Evolutionary conservation across 1,284 basidiomycete genomes (phyloP).

Genomic region (Cryptococcus neoformans): DNA sequence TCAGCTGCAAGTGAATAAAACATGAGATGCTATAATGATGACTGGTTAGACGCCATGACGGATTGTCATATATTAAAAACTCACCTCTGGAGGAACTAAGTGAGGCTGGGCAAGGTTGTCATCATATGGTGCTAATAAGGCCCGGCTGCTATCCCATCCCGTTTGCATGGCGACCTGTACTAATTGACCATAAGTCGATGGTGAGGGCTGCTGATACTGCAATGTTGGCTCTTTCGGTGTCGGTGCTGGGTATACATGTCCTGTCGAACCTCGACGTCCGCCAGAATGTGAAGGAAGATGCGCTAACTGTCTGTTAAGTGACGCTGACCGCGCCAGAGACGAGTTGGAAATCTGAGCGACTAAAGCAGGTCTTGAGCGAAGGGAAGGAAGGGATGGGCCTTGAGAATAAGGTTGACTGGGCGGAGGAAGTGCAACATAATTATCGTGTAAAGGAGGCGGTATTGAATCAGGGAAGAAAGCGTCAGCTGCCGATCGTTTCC

Average conservation of each 20-base stretch:
- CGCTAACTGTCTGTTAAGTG: slow-evolving; percentile 38
- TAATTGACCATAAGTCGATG: background rate
- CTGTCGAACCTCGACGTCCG: slow-evolving; percentile 26
- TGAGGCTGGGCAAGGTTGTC: slow-evolving; percentile 13
- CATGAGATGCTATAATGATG: slow-evolving; percentile 28
- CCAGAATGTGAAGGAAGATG: slow-evolving; percentile 14
- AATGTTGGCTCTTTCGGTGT: background rate
- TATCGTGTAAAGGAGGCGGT: background rate
- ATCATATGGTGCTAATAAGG: slow-evolving; percentile 21
- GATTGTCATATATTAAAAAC: slow-evolving; percentile 2
- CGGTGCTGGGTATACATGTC: slow-evolving; percentile 16
- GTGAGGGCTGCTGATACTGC: background rate
- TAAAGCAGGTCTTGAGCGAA: background rate
- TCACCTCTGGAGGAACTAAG: slow-evolving; percentile 29
- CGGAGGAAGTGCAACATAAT: background rate
- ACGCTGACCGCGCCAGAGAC: slow-evolving; percentile 27
- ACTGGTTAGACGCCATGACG: too few relatives aligned
- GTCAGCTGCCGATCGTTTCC: slow-evolving; percentile 53
- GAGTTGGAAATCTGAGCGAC: background rate
- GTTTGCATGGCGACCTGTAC: too few relatives aligned
- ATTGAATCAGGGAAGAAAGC: slow-evolving; percentile 56
- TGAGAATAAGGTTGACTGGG: background rate
- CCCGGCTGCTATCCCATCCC: slow-evolving; percentile 14
- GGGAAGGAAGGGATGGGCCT: background rate
- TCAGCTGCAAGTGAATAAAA: slow-evolving; percentile 42